Evolutionary conservation across 768 basidiomycete species (phyloP).

Genomic region (Saitozyma sp.): DNA sequence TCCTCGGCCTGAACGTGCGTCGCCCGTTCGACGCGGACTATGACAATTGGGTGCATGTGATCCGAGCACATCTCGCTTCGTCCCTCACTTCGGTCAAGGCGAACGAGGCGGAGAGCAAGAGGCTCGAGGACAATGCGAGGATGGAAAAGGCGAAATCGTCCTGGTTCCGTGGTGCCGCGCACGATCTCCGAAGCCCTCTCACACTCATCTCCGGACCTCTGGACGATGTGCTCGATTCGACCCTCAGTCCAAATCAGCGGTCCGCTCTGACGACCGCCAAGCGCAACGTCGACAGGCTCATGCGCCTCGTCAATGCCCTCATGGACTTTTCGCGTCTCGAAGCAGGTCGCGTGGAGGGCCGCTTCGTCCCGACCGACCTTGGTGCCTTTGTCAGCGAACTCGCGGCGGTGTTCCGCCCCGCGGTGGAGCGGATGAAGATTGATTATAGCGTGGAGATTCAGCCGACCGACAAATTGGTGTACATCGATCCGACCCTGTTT

Average conservation of each 20-base stretch:
- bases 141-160: conserved; percentile 46
- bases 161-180: conserved; percentile 48
- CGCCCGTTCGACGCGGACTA: conserved; percentile 44
- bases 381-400: conserved; percentile 50
- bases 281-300: conserved; percentile 51
- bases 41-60: conserved; percentile 38
- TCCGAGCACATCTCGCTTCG: conserved; percentile 37
- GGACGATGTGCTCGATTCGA: conserved; percentile 36
- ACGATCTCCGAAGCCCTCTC: conserved; percentile 46
- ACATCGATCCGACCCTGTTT: conserved; percentile 37
- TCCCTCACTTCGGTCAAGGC: conserved; percentile 31
- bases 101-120: conserved; percentile 26
- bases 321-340: conserved; percentile 55
- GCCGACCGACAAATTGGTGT: conserved; percentile 26
- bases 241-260: conserved; percentile 18
- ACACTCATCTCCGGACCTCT: conserved; percentile 45
- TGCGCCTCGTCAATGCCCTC: conserved; percentile 53
- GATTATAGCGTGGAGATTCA: conserved; percentile 22
- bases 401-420: conserved; percentile 51
- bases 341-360: conserved; percentile 46
- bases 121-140: conserved; percentile 21
- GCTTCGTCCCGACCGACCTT: conserved; percentile 48
- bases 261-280: conserved; percentile 28
- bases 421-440: conserved; percentile 49
- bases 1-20: conserved; percentile 46